Evolutionary conservation across 495 filamentous ascomycete genomes (phyloP), one percentile per base, ranked within the genome.

Genomic region (Oleoguttula mirabilis): DNA sequence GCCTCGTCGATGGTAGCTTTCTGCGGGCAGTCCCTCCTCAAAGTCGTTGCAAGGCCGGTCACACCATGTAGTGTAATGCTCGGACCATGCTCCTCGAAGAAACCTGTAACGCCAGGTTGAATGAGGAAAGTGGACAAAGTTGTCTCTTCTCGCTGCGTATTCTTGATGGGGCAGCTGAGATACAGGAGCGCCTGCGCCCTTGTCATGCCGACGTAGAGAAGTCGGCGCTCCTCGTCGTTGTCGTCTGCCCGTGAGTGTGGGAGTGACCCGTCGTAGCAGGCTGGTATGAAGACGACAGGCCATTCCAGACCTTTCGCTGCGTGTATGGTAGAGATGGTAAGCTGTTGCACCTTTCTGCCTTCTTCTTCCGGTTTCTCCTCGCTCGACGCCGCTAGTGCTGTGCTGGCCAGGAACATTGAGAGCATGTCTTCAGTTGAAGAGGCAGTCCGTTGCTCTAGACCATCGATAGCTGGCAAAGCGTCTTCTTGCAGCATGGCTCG

Each of bases 191-290:
- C 79, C 58, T 95, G 79, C 1, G 92, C 90, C 63, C 90, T 69
- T 3, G 92, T 99, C 92, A 99, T 99, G 6, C 88, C 92, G 4
- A 99, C 92, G 58, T 96, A 99, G 0, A 99, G 69, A 37, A 99
- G 62, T 37, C 92, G 67, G 45, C 92, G 68, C 56, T 99, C 92
- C 60, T 99, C 92, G 44, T 88, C 82, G 12, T 68, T 66, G 54
- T 96, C 87, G 35, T 99, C 92, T 10, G 87, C 76, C 47, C 90
- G 71, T n/a, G 79, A 82, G 61, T 99, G 92, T 2, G 92, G 92
- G 41, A 96, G 95, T 14, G 80, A 90, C 11, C 88, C 88, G 23
- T 90, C 75, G 57, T 94, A 95, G 20, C 82, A 78, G 1, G 82
- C 84, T 0, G 92, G 88, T 10, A 99, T 78, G 60, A 99, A 99